These are phyloP conservation scores for Bonia amplexicaulis DNA, from an alignment of 176 grass and related monocot species.

Conservation along the genomic window DNA sequence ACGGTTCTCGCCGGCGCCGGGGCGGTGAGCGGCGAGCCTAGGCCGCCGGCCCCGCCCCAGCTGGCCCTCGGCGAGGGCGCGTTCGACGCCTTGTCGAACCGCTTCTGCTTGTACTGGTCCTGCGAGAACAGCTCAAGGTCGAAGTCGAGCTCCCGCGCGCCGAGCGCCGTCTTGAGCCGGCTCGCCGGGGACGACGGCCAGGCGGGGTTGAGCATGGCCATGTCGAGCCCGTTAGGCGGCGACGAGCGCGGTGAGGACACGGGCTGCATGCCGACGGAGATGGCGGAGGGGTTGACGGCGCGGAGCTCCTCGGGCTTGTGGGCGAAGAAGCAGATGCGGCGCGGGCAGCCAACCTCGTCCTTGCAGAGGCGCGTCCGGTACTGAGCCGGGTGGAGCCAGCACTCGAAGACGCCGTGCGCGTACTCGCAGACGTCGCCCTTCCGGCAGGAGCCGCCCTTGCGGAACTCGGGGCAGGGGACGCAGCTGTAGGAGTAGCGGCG, in stretches of 20 bases:
- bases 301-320: conserved; percentile 87
- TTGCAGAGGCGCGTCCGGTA: conserved; percentile 76
- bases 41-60: conserved; percentile 45
- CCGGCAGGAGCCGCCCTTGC: conserved; percentile 72
- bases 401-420: conserved; percentile 89
- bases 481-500: conserved; percentile 91
- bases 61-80: conserved; percentile 51
- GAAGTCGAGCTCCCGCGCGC: conserved; percentile 59
- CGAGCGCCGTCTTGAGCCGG: conserved; percentile 62
- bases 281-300: conserved; percentile 61
- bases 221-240: conserved; percentile 47
- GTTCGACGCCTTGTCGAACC: conserved; percentile 69
- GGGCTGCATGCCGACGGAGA: conserved; percentile 64
- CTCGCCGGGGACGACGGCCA: conserved; percentile 50
- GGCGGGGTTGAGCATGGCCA: conserved; percentile 50
- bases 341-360: conserved; percentile 67
- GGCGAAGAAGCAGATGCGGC: conserved; percentile 85
- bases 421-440: conserved; percentile 83
- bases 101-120: conserved; percentile 86
- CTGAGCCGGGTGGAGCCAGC: conserved; percentile 89
- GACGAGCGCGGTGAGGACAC: conserved; percentile 32
- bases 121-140: conserved; percentile 67
- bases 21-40: conserved; percentile 32
- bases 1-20: background rate
- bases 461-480: conserved; percentile 93